Conservation (phyloP, 2,329 filamentous ascomycete genomes). For the Hymenoscyphus occultus region DNA sequence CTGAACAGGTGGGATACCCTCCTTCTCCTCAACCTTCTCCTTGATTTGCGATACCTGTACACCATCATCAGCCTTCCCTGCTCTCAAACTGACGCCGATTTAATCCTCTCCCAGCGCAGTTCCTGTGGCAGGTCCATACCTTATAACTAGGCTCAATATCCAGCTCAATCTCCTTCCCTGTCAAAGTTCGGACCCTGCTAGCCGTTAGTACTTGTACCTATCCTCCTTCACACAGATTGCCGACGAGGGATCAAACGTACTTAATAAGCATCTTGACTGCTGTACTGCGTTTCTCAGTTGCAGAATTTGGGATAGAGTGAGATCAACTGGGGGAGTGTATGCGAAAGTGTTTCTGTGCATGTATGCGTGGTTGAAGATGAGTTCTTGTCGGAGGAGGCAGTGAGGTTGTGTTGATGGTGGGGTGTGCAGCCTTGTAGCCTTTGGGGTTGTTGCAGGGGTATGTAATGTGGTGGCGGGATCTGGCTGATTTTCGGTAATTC, state of each 20-base stretch:
- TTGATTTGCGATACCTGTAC: slow-evolving; percentile 93
- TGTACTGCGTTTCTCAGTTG: neutral
- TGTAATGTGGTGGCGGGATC: neutral
- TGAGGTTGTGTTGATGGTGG: neutral
- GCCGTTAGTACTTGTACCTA: slow-evolving; percentile 8
- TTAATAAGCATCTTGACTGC: slow-evolving; percentile 8
- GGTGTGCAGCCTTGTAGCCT: neutral
- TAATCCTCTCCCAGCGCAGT: neutral
- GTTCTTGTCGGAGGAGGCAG: neutral
- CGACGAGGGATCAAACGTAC: neutral
- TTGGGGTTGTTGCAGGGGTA: neutral
- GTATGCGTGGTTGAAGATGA: neutral
- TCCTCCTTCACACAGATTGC: neutral
- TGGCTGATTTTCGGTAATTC: neutral
- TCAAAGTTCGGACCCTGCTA: slow-evolving; percentile 87
- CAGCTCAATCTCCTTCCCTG: slow-evolving; percentile 97
- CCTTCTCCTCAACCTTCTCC: slow-evolving; percentile 98
- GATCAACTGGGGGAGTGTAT: neutral
- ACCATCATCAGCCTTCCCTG: neutral
- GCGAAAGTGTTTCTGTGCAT: neutral
- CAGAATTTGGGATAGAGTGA: neutral
- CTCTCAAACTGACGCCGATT: neutral
- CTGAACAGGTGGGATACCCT: slow-evolving; percentile 95
- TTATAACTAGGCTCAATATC: slow-evolving; percentile 95
- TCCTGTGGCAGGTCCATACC: slow-evolving; percentile 47